Conservation (phyloP, 805 yeast genomes). For the Ogataea pignaliae region DNA sequence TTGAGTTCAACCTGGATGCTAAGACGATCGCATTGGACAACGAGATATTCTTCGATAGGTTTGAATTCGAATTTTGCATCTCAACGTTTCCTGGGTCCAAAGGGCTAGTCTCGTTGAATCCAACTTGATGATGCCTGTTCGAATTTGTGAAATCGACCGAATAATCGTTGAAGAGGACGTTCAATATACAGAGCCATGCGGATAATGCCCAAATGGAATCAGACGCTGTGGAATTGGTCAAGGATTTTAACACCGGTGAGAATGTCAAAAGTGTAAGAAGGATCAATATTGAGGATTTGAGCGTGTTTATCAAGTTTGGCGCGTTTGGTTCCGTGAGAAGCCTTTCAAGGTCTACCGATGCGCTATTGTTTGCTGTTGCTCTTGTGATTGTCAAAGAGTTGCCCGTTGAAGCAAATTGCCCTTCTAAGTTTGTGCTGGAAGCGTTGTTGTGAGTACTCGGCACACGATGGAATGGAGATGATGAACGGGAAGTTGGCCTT, state of each 20-base stretch:
- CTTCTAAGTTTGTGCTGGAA: background rate
- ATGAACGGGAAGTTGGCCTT: conserved; percentile 21
- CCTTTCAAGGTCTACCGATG: conserved; percentile 18
- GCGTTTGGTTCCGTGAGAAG: conserved; percentile 23
- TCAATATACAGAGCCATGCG: conserved; percentile 69
- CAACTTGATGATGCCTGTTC: conserved; percentile 8
- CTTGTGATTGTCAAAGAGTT: background rate
- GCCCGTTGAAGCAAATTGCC: background rate
- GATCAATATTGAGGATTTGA: conserved; percentile 67
- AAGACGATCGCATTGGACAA: conserved; percentile 83
- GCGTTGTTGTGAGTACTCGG: background rate
- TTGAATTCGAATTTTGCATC: conserved; percentile 31
- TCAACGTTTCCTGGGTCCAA: conserved; percentile 7
- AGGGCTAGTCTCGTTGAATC: background rate
- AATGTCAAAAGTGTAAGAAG: conserved; percentile 67
- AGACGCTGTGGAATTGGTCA: conserved; percentile 83
- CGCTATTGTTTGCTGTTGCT: background rate
- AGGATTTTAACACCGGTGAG: conserved; percentile 85
- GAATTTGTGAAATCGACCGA: conserved; percentile 40
- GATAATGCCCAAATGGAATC: conserved; percentile 95
- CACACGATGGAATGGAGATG: conserved; percentile 16
- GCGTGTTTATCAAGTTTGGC: conserved; percentile 28
- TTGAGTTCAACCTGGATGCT: conserved; percentile 78
- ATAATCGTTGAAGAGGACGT: conserved; percentile 66
- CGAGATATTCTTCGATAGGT: conserved; percentile 78